Base-by-base conservation (phyloP, 2,329 filamentous ascomycete genomes). In the Sarocladium brachiariae region DNA sequence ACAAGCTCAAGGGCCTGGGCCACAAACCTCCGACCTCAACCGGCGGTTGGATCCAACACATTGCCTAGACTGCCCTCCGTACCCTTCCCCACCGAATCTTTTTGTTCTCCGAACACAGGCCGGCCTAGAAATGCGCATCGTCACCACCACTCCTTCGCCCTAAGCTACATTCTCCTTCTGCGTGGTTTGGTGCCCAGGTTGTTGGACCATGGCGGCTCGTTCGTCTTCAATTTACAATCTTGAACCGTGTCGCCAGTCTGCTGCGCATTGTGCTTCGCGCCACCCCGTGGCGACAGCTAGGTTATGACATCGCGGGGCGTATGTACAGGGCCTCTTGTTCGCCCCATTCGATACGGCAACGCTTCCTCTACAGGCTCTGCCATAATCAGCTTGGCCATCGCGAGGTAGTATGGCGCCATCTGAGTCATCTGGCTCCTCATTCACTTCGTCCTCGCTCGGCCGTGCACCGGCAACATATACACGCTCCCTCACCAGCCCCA, bases 381-480 rank as follows among this genome's bases (percentile, higher is more conserved):
- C 9, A 19, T 8, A 25, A n/a, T 19, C 18, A 16, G 10, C 39
- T 27, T 3, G 18, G 23, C 18, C 39, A 25, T 14, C 11, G 7
- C n/a, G 43, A 51, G 43, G 57, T 61, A 65, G 61, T 58, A 71
- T 72, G 64, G 64, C 64, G 51, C 60, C 63, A 47, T 67, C 65
- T 13, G 73, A 69, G 50, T 76, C 74, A 23, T 75, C 70, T 53
- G 67, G 72, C 56, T 75, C 72, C 30, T 76, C 73, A 51, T 76
- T 72, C 59, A 67, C 67, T 52, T 71, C 73, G 31, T 75, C 72
- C 38, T 72, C 71, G 38, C 62, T 70, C 56, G 64, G 67, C 54
- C 68, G 67, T 55, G 66, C 65, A 35, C 68, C 69, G n/a, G n/a
- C n/a, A 51, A 68, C 68, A 41, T 69, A 71, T 55, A 63, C 64